phyloP scores from a whole-genome alignment of 345 rosid genomes.

The Trapa incisa region DNA sequence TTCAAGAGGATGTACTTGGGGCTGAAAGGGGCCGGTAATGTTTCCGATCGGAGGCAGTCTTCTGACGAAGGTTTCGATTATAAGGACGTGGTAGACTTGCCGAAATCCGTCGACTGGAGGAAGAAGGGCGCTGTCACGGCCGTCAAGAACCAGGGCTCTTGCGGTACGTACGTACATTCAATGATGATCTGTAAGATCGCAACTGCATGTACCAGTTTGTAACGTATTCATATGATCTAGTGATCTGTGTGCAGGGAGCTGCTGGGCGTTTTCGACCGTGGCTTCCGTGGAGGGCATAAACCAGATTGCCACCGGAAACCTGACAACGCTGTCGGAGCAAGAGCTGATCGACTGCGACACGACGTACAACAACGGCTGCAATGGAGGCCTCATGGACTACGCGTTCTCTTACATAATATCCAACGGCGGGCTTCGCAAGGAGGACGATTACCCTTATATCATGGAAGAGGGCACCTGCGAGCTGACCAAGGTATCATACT shows the following conservation, averaged over 20 bases:
- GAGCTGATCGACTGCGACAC: constrained; percentile 48
- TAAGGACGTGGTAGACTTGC: constrained; percentile 28
- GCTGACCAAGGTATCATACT: constrained; percentile 19
- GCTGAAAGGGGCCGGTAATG: constrained; percentile 18
- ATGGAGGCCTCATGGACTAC: constrained; percentile 55
- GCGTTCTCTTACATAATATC: constrained; percentile 33
- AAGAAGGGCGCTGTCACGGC: constrained; percentile 56
- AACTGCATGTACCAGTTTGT: too few species aligned
- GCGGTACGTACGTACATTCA: constrained; percentile 21
- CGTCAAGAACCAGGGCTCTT: constrained; percentile 71
- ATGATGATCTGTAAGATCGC: too few species aligned
- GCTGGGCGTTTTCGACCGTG: constrained; percentile 61
- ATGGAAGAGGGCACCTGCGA: constrained; percentile 60
- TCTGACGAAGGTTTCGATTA: constrained; percentile 21
- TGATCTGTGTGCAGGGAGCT: constrained; percentile 10
- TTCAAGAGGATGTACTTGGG: constrained; percentile 59
- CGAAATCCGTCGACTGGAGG: constrained; percentile 75
- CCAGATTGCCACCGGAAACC: constrained; percentile 45
- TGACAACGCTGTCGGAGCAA: constrained; percentile 47
- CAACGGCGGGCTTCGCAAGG: constrained; percentile 47
- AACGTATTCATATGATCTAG: too few species aligned
- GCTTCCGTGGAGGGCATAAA: constrained; percentile 60
- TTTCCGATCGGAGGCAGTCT: constrained; percentile 13
- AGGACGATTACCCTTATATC: constrained; percentile 54
- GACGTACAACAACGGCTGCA: constrained; percentile 38